Evolutionary conservation across 225 moss, liverwort and hornwort genomes (phyloP).

Genomic region (Marchantia paleacea): DNA sequence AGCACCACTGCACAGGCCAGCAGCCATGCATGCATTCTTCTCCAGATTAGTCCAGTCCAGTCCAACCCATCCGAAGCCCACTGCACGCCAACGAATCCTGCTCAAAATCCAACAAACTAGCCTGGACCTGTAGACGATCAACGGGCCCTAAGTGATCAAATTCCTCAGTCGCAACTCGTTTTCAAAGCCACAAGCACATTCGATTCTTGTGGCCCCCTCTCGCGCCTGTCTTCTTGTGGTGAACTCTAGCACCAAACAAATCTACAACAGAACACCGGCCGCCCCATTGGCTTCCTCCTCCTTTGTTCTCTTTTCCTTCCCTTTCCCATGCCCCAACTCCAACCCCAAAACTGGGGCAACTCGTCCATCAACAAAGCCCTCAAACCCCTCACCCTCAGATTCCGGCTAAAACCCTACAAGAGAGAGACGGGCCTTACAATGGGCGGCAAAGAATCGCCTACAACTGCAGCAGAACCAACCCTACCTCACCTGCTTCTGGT

Average conservation of each 20-base stretch:
- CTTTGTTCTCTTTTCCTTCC: background rate
- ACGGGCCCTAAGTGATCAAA: conserved; percentile 6
- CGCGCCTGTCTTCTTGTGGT: background rate
- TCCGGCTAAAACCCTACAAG: conserved; percentile 2
- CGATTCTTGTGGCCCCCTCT: background rate
- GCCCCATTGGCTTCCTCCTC: background rate
- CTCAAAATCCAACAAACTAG: background rate
- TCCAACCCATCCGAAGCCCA: background rate
- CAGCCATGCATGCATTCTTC: background rate
- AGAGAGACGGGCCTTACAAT: background rate
- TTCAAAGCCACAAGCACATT: background rate
- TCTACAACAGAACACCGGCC: background rate
- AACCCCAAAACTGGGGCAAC: background rate
- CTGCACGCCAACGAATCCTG: background rate
- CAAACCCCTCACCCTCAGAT: background rate
- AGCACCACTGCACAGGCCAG: background rate
- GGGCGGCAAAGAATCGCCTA: background rate
- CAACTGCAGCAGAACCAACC: background rate
- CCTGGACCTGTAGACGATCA: background rate
- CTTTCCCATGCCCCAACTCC: background rate
- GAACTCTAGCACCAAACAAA: background rate
- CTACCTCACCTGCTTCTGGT: background rate
- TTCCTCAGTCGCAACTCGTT: background rate
- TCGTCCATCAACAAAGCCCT: background rate
- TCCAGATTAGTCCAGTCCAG: background rate